These are phyloP conservation scores for Cryphonectria nitschkei DNA, from an alignment of 2,329 filamentous ascomycete genomes.

Conservation along the genomic window DNA sequence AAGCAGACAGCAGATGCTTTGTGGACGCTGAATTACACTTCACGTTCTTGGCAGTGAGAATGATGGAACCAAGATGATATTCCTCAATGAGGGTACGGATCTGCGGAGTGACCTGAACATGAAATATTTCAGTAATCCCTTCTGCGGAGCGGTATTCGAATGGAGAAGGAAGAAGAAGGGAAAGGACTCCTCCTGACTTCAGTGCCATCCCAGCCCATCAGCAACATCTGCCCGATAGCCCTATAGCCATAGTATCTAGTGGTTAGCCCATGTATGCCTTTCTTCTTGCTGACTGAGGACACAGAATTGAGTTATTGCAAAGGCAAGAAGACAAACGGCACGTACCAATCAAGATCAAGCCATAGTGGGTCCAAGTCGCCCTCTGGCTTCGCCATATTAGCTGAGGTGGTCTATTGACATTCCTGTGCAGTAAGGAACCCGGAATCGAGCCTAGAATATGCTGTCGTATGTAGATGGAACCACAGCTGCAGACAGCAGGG, in stretches of 20 bases:
- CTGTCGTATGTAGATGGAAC: constrained; percentile 9
- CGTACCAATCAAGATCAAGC: constrained; percentile 78
- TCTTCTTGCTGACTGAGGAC: not conserved
- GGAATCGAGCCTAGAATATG: not conserved
- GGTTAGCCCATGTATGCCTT: constrained; percentile 33
- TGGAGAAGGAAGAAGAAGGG: not conserved
- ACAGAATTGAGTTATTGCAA: constrained; percentile 13
- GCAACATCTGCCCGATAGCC: constrained; percentile 76
- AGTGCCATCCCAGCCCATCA: constrained; percentile 86
- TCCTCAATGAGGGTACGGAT: constrained; percentile 80
- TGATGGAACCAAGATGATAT: constrained; percentile 85
- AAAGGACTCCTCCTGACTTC: constrained; percentile 53
- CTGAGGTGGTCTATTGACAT: constrained; percentile 13
- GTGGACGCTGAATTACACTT: constrained; percentile 61
- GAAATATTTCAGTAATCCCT: not conserved
- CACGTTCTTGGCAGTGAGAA: constrained; percentile 82
- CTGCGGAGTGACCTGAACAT: constrained; percentile 62
- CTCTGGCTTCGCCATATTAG: constrained; percentile 46
- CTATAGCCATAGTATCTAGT: constrained; percentile 46
- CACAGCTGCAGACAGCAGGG: constrained; percentile 5
- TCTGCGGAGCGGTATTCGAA: not conserved
- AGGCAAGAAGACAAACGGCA: constrained; percentile 31
- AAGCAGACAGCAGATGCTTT: constrained; percentile 13
- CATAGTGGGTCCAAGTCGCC: constrained; percentile 65
- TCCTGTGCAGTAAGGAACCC: constrained; percentile 2